These are phyloP conservation scores for Imleria badia DNA, from an alignment of 768 basidiomycete species.

Conservation along the genomic window DNA sequence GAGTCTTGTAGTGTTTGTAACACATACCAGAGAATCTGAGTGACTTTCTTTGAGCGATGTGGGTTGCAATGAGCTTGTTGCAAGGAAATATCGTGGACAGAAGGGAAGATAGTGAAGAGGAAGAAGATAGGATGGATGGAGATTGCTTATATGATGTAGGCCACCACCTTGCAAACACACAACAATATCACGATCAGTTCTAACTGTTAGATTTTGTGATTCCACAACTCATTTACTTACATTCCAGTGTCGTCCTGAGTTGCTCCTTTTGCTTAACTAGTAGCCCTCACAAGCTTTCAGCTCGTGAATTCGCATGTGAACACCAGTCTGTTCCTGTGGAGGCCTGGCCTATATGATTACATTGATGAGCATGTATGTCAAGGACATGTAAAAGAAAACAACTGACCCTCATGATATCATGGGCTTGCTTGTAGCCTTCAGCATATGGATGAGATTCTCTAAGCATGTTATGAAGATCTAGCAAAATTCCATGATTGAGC, in stretches of 20 bases:
- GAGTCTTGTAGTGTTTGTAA: too few species aligned
- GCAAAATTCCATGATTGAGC: constrained; percentile 19
- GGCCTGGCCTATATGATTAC: constrained; percentile 14
- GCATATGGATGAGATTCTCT: constrained; percentile 25
- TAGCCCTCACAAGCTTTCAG: constrained; percentile 34
- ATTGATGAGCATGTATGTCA: too few species aligned
- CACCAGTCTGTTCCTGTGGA: constrained; percentile 11
- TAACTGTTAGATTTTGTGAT: constrained; percentile 41
- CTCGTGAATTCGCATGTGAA: constrained; percentile 6
- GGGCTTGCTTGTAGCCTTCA: too few species aligned
- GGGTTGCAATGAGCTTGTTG: neutral
- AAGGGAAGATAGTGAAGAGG: constrained; percentile 44
- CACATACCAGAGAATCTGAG: constrained; percentile 29
- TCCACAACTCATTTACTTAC: too few species aligned
- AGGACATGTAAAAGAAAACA: too few species aligned
- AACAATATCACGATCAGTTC: constrained; percentile 35
- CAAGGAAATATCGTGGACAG: constrained; percentile 17
- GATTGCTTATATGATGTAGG: constrained; percentile 34
- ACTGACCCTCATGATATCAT: too few species aligned
- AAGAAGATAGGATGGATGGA: constrained; percentile 35
- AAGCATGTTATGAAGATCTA: constrained; percentile 26
- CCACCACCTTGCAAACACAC: constrained; percentile 23
- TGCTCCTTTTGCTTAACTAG: too few species aligned
- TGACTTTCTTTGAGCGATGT: constrained; percentile 23
- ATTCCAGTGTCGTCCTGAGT: too few species aligned